Conservation (phyloP, 2,329 filamentous ascomycete species). For the Aspergillus texensis region DNA sequence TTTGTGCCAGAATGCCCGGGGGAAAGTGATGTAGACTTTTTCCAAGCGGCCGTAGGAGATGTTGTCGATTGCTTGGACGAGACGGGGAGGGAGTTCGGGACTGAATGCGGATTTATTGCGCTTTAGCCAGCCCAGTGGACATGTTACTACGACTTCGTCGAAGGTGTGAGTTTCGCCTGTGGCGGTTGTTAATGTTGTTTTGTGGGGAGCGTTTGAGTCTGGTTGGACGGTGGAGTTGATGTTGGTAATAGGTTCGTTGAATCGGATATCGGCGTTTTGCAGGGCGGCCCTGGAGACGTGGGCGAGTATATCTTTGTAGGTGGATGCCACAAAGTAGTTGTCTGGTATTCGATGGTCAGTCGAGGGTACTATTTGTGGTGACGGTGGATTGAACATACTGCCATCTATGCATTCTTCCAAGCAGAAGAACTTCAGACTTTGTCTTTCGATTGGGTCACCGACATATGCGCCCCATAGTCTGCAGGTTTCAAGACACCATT, state of each 20-base stretch:
- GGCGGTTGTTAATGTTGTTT: conserved; percentile 49
- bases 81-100: conserved; percentile 46
- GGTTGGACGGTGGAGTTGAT: conserved; percentile 36
- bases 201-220: conserved; percentile 29
- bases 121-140: conserved; percentile 58
- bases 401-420: conserved; percentile 69
- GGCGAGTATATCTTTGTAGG: conserved; percentile 60
- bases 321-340: conserved; percentile 65
- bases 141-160: conserved; percentile 57
- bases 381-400: conserved; percentile 37
- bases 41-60: conserved; percentile 53
- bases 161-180: conserved; percentile 43
- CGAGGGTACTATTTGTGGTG: not conserved
- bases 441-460: conserved; percentile 60
- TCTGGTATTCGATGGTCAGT: conserved; percentile 37
- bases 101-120: conserved; percentile 49
- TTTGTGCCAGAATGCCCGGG: conserved; percentile 72
- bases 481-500: conserved; percentile 56
- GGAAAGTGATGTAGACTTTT: conserved; percentile 67
- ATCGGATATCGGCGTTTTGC: conserved; percentile 51
- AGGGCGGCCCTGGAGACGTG: conserved; percentile 54
- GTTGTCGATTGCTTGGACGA: conserved; percentile 50
- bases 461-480: conserved; percentile 68
- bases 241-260: conserved; percentile 48
- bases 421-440: conserved; percentile 67